Conservation (phyloP, 2,329 filamentous ascomycete genomes). For the Penicillium vulpinum region DNA sequence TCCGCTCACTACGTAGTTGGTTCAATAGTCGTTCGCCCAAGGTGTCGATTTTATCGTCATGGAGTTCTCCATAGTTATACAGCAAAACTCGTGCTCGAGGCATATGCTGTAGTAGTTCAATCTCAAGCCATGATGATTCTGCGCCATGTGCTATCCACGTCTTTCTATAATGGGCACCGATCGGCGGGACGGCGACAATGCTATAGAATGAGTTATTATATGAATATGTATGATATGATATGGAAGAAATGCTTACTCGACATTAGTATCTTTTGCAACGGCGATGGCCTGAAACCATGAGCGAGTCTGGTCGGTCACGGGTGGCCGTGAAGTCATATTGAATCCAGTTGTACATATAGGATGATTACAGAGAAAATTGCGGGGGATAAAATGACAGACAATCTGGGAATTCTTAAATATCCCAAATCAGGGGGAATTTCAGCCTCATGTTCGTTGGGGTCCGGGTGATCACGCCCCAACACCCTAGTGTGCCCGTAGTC, state of each 20-base stretch:
- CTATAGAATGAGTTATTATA: slow-evolving; percentile 16
- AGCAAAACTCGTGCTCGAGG: slow-evolving; percentile 31
- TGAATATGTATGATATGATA: not conserved
- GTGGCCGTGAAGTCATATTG: slow-evolving; percentile 12
- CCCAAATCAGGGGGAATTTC: slow-evolving; percentile 1
- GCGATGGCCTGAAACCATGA: slow-evolving; percentile 19
- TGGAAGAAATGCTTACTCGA: slow-evolving; percentile 28
- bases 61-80: slow-evolving; percentile 30
- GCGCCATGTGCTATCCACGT: slow-evolving; percentile 29
- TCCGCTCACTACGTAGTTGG: slow-evolving; percentile 25
- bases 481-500: slow-evolving; percentile 11
- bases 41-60: slow-evolving; percentile 28
- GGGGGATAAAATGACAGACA: not conserved
- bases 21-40: slow-evolving; percentile 29
- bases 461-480: slow-evolving; percentile 19
- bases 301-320: slow-evolving; percentile 1
- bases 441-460: slow-evolving; percentile 22
- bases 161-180: slow-evolving; percentile 33
- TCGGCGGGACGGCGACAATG: slow-evolving; percentile 38
- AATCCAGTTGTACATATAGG: not conserved
- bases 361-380: not conserved
- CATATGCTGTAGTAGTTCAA: slow-evolving; percentile 22
- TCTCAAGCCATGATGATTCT: slow-evolving; percentile 28
- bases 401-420: not conserved
- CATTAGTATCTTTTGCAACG: slow-evolving; percentile 17